phyloP scores from a whole-genome alignment of 2,329 filamentous ascomycete genomes.

The Myriosclerotinia scirpicola region DNA sequence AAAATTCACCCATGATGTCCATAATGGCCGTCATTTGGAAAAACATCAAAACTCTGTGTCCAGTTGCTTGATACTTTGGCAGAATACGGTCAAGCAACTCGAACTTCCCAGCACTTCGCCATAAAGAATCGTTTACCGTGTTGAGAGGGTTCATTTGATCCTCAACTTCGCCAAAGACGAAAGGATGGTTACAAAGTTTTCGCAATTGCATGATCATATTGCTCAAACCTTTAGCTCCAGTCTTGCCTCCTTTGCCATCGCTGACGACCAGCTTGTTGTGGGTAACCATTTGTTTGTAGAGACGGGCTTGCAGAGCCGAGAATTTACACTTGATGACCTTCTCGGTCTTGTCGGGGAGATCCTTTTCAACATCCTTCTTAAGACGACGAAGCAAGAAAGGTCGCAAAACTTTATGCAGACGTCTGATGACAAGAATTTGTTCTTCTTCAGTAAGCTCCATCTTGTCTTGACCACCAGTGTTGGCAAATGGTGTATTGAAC shows the following conservation, averaged over 20 bases:
- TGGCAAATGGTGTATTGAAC: slow-evolving; percentile 99
- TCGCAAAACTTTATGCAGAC: slow-evolving; percentile 94
- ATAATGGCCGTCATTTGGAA: slow-evolving; percentile 99
- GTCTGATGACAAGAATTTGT: slow-evolving; percentile 94
- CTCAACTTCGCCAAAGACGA: slow-evolving; percentile 97
- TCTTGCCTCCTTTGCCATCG: slow-evolving; percentile 94
- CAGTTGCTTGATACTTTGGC: slow-evolving; percentile 87
- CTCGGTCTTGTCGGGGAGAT: slow-evolving; percentile 97
- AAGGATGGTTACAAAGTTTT: slow-evolving; percentile 98
- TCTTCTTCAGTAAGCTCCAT: slow-evolving; percentile 99
- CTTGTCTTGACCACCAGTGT: slow-evolving; percentile 95
- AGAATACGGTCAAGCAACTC: slow-evolving; percentile 89
- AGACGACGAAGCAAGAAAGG: slow-evolving; percentile 97
- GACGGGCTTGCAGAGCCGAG: slow-evolving; percentile 85
- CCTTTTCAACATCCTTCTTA: slow-evolving; percentile 99
- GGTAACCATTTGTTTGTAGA: slow-evolving; percentile 97
- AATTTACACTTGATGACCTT: slow-evolving; percentile 99
- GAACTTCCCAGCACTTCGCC: slow-evolving; percentile 96
- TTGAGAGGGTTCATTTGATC: slow-evolving; percentile 94
- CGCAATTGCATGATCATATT: slow-evolving; percentile 99
- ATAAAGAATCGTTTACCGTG: slow-evolving; percentile 87
- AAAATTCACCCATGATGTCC: slow-evolving; percentile 99
- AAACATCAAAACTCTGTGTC: slow-evolving; percentile 98
- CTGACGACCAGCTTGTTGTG: slow-evolving; percentile 94
- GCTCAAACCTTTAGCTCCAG: slow-evolving; percentile 87